Conservation (phyloP, 352 stramenopile genomes). For the Peronospora belbahrii region DNA sequence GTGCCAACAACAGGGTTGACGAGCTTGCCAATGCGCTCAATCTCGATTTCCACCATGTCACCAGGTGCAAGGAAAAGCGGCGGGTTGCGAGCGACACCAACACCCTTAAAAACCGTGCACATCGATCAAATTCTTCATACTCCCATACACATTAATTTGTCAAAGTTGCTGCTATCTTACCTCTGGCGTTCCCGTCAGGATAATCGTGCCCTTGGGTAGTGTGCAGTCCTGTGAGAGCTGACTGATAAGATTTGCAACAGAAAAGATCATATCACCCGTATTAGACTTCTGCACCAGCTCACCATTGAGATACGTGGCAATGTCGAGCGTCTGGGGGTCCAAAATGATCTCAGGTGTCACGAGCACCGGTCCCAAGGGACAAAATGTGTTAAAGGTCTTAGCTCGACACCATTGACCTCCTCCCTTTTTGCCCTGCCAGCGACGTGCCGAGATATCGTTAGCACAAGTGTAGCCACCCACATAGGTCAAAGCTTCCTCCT, state of each 20-base stretch:
- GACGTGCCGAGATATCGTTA: conserved; percentile 84
- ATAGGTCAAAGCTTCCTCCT: conserved; percentile 75
- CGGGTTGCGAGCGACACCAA: conserved; percentile 83
- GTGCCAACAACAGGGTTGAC: conserved; percentile 73
- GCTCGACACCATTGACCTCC: conserved; percentile 83
- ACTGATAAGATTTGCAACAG: conserved; percentile 80
- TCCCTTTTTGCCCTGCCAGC: conserved; percentile 83
- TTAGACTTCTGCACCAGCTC: conserved; percentile 82
- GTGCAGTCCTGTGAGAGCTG: conserved; percentile 87
- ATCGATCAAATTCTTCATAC: background rate
- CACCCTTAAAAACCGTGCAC: conserved; percentile 35
- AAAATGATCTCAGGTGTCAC: conserved; percentile 65
- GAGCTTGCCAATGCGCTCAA: conserved; percentile 86
- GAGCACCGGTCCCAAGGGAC: conserved; percentile 80
- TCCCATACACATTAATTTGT: background rate
- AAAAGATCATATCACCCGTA: conserved; percentile 89
- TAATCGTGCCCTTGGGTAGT: conserved; percentile 79
- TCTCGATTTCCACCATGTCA: conserved; percentile 87
- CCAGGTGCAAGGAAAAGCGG: conserved; percentile 80
- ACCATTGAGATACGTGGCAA: conserved; percentile 78
- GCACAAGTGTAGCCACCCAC: conserved; percentile 85
- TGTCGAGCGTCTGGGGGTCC: conserved; percentile 67
- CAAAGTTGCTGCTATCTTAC: conserved; percentile 18
- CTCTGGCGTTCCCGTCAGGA: conserved; percentile 87
- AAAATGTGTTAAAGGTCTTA: conserved; percentile 90